Evolutionary conservation across 2,329 filamentous ascomycete genomes (phyloP).

Genomic region (Neopestalotiopsis clavispora): DNA sequence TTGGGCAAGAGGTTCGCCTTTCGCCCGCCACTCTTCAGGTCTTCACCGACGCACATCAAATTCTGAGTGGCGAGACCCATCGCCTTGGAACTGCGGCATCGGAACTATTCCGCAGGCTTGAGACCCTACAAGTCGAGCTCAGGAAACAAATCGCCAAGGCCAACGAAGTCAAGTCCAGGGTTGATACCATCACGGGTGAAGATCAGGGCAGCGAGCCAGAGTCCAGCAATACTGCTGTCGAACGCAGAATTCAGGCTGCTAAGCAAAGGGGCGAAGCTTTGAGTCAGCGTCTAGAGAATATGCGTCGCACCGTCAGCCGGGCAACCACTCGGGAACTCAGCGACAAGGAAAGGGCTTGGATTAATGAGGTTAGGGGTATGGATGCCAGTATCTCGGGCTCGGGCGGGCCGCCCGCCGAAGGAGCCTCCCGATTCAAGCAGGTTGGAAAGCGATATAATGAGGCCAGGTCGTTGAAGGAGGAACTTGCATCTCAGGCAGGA

Average conservation of each 20-base stretch:
- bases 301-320: conserved; percentile 47
- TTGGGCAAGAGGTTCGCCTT: conserved; percentile 72
- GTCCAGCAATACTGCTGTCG: conserved; percentile 60
- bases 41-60: conserved; percentile 74
- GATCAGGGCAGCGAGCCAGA: conserved; percentile 59
- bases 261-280: conserved; percentile 54
- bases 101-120: conserved; percentile 74
- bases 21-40: conserved; percentile 73
- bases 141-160: conserved; percentile 70
- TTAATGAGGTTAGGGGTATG: conserved; percentile 45
- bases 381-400: conserved; percentile 47
- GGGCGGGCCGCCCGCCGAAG: conserved; percentile 32
- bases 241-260: conserved; percentile 52
- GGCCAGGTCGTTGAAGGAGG: conserved; percentile 57
- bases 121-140: conserved; percentile 70
- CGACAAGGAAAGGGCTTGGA: conserved; percentile 63
- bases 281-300: conserved; percentile 56
- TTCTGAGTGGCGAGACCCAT: conserved; percentile 72
- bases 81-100: conserved; percentile 71
- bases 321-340: conserved; percentile 58
- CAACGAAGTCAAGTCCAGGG: conserved; percentile 66
- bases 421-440: conserved; percentile 49
- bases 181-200: conserved; percentile 69
- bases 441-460: conserved; percentile 63
- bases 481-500: conserved; percentile 57